Evolutionary conservation across 2,329 filamentous ascomycete genomes (phyloP), one percentile per base, ranked within the genome.

Genomic region (Colletotrichum orbiculare): DNA sequence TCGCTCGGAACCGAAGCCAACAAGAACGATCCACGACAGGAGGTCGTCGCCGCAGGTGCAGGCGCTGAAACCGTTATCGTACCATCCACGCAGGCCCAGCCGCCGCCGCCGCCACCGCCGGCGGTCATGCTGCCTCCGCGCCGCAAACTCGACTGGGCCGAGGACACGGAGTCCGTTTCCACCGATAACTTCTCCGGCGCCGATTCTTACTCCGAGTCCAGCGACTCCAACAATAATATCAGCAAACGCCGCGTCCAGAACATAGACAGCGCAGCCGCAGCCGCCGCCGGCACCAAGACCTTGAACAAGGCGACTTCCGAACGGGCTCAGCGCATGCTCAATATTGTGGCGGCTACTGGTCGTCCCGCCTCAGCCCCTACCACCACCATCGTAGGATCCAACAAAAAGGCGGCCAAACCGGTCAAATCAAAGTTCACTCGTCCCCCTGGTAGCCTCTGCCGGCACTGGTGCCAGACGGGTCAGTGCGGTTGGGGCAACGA

Each of bases 391-490:
- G 37, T n/a, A 11, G 35, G 39, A 34, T 17, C 47, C 41, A 8
- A 5, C 34, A 54, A 49, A 17, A 64, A 60, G 37, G 33, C n/a
- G 34, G 13, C 55, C 6, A 55, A 56, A 42, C 8, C 50, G n/a
- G 43, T 15, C 12, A 64, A 64, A 47, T 34, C 55, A 12, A 67
- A 50, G 37, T 9, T 47, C 10, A 12, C 47, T n/a, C 63, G 50
- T 33, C 58, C 59, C 15, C 39, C 48, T 49, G 59, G 46, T 68
- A 68, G 43, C 34, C 72, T 73, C 71, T 85, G 84, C 71, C 77
- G 79, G 11, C 75, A 82, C 71, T 87, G 82, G 82, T 84, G 82
- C 71, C 76, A 77, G 55, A 73, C 79, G 45, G 83, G 83, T 7
- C 76, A 72, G 11, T 87, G 84, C 72, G 78, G 75, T 69, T 85